These are phyloP conservation scores for Boletales sp. DNA, from an alignment of 768 basidiomycete genomes.

Conservation along the genomic window DNA sequence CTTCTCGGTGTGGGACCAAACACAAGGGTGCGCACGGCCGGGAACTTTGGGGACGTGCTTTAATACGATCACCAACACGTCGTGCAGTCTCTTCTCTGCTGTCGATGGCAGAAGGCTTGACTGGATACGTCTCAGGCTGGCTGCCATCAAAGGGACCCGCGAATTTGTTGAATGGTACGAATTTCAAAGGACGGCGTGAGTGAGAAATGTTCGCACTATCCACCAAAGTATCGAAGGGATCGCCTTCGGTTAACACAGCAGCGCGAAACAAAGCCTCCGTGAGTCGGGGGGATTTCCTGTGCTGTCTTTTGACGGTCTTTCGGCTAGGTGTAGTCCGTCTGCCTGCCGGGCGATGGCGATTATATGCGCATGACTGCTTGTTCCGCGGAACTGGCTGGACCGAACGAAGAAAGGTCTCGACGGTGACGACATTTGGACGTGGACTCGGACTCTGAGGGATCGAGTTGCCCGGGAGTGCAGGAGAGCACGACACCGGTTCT, in stretches of 20 bases:
- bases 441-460: neutral
- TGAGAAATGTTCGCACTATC: constrained; percentile 7
- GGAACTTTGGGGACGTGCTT: constrained; percentile 1
- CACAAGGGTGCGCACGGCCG: constrained; percentile 15
- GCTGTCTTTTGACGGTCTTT: neutral
- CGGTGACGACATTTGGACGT: constrained; percentile 15
- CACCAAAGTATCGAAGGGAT: constrained; percentile 18
- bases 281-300: constrained; percentile 1
- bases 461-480: neutral
- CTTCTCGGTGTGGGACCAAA: constrained; percentile 25
- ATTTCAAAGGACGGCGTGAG: constrained; percentile 24
- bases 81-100: neutral
- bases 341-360: neutral
- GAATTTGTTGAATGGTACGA: constrained; percentile 26
- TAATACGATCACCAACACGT: neutral
- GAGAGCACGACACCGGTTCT: constrained; percentile 5
- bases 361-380: constrained; percentile 18
- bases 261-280: constrained; percentile 23
- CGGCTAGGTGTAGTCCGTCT: neutral
- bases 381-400: neutral
- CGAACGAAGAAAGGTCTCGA: constrained; percentile 25
- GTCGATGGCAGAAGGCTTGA: neutral
- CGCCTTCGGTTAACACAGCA: constrained; percentile 22
- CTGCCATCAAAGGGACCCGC: neutral
- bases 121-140: neutral